These are phyloP conservation scores for Saccharum hybrid DNA, from an alignment of 202 grass and related monocot species.

Conservation along the genomic window DNA sequence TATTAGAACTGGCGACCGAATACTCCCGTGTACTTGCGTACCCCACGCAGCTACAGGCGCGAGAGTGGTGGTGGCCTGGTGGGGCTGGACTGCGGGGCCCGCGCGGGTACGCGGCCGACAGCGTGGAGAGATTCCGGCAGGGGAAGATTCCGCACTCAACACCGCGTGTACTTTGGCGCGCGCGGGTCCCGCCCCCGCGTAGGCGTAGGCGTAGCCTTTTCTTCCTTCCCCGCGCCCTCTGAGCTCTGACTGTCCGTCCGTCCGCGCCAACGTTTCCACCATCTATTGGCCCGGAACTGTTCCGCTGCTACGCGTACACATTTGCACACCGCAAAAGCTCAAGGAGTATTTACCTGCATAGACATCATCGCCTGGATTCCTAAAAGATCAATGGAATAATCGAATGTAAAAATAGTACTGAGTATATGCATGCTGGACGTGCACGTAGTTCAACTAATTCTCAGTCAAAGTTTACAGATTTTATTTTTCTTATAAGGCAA, in stretches of 20 bases:
- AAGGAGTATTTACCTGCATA: too few species aligned
- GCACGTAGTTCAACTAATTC: too few species aligned
- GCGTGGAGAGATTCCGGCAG: too few species aligned
- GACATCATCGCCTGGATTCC: not conserved
- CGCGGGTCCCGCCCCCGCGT: not conserved
- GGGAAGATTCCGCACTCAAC: slow-evolving; percentile 45
- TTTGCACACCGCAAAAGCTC: not conserved
- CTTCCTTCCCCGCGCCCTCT: too few species aligned
- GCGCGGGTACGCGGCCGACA: not conserved
- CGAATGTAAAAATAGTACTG: too few species aligned
- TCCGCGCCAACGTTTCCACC: slow-evolving; percentile 15
- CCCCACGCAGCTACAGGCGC: too few species aligned
- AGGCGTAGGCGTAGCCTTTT: not conserved
- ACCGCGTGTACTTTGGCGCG: slow-evolving; percentile 37
- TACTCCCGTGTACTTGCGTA: too few species aligned
- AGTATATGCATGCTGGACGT: too few species aligned
- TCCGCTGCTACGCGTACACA: not conserved
- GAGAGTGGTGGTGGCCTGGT: too few species aligned
- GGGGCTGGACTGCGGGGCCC: too few species aligned
- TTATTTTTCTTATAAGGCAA: not conserved
- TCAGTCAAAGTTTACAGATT: not conserved
- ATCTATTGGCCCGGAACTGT: not conserved
- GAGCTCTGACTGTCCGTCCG: not conserved
- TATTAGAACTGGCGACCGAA: too few species aligned
- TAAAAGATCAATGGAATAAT: not conserved